Evolutionary conservation across 345 rosid genomes (phyloP).

Genomic region (Hypericum perforatum): DNA sequence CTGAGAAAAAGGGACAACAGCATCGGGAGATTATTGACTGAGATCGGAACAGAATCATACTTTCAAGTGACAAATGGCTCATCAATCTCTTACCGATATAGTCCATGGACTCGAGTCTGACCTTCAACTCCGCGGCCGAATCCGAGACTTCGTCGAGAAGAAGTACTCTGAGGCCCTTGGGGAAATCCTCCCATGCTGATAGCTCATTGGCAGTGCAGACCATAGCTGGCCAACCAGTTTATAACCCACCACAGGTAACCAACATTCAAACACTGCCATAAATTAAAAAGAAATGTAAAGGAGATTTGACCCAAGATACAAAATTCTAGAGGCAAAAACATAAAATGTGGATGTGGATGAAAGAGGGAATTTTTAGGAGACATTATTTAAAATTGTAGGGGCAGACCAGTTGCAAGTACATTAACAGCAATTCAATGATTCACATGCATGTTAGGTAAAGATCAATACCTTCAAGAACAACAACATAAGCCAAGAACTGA

Average conservation of each 20-base stretch:
- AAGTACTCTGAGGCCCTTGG: conserved; percentile 89
- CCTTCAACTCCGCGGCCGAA: conserved; percentile 55
- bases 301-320: no score
- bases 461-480: no score
- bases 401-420: no score
- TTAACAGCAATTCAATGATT: no score
- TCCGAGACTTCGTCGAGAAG: conserved; percentile 50
- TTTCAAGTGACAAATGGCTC: conserved; percentile 7
- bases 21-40: neutral
- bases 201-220: conserved; percentile 69
- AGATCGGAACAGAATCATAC: neutral
- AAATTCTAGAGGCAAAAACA: no score
- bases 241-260: conserved; percentile 13
- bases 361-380: no score
- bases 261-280: conserved; percentile 4
- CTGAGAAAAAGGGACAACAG: conserved; percentile 39
- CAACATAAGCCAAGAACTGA: no score
- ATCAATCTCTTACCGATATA: conserved; percentile 60
- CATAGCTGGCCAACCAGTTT: conserved; percentile 67
- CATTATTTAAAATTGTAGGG: no score
- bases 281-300: no score
- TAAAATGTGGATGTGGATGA: no score
- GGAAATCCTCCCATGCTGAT: conserved; percentile 85
- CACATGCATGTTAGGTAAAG: no score
- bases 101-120: conserved; percentile 80